phyloP scores from a whole-genome alignment of 148 eudicot species.

The Fallopia convolvulus region DNA sequence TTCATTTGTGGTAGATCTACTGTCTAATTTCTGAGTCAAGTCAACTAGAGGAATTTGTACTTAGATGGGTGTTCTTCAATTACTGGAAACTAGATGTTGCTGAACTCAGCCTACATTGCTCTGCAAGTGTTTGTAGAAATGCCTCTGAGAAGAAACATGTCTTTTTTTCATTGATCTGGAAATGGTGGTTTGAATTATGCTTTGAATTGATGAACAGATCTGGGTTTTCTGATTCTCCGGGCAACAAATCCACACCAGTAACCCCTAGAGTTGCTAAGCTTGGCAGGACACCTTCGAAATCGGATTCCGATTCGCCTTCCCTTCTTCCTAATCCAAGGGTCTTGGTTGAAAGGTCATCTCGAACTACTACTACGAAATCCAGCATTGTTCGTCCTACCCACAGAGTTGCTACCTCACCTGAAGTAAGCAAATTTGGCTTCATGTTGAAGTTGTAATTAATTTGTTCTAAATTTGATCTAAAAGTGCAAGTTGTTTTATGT shows the following conservation, averaged over 20 bases:
- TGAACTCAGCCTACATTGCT: not conserved
- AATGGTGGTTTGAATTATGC: not conserved
- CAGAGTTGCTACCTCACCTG: conserved; percentile 45
- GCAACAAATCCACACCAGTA: conserved; percentile 49
- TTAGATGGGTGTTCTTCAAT: not conserved
- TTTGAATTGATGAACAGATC: conserved; percentile 43
- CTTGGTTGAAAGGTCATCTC: conserved; percentile 61
- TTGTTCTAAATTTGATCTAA: too few species aligned
- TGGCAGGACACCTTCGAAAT: conserved; percentile 46
- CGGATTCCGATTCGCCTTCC: conserved; percentile 63
- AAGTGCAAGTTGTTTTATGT: too few species aligned
- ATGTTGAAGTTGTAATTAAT: not conserved
- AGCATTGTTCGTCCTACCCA: conserved; percentile 43
- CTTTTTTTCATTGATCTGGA: conserved; percentile 7
- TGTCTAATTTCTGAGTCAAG: not conserved
- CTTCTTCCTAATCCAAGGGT: conserved; percentile 45
- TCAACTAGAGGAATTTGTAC: not conserved
- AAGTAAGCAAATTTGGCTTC: conserved; percentile 36
- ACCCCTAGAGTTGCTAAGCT: conserved; percentile 56
- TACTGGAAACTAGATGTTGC: too few species aligned
- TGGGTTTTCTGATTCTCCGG: conserved; percentile 50
- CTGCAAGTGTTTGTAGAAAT: not conserved
- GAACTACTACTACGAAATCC: conserved; percentile 53
- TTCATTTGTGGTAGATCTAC: not conserved
- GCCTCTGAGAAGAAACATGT: not conserved